Evolutionary conservation across 2,329 filamentous ascomycete species (phyloP), one percentile per base, ranked within the genome.

Genomic region (Aspergillus floridensis): DNA sequence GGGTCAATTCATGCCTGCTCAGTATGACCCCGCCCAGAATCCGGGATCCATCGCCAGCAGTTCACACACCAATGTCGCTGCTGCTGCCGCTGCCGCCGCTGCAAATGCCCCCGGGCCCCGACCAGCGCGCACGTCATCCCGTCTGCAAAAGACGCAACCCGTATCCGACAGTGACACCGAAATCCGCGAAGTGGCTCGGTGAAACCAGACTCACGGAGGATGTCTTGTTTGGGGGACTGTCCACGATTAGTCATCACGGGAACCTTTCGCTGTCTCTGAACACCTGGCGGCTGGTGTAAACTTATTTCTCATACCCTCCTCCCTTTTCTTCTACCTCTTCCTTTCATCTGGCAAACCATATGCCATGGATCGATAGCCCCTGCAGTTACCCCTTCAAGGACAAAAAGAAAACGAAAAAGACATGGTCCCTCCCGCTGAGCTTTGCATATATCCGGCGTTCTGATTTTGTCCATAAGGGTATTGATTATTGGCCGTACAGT

Each of bases 41-140:
- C 51, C 65, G 1, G 63, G 60, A 16, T 71, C 71, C 2, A 44
- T 70, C 29, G 68, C 69, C 2, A 72, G 69, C 51, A 72, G 69
- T 50, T 74, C 72, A 4, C 65, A 63, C 10, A 70, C 71, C 5
- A 68, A 69, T 7, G 54, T 71, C 16, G 56, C 53, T 11, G 14
- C 38, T 6, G 38, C 38, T 19, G 38, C 38, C 7, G 14, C 38
- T n/a, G 38, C 12, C 11, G 32, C 32, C 4, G 32, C 32, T 12
- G 14, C 32, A 12, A 16, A 12, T 16, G 61, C 58, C 8, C 58
- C 67, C 1, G 65, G 63, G 32, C 53, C 55, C 19, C 58, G 62
- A 29, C 56, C 63, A 52, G 29, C 54, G 22, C 54, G 53, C 10
- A 55, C 61, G 41, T 61, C 67, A 19, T 64, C 68, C n/a, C 65